phyloP scores from a whole-genome alignment of 75 land plant genomes.

The Selaginella moellendorffii region DNA sequence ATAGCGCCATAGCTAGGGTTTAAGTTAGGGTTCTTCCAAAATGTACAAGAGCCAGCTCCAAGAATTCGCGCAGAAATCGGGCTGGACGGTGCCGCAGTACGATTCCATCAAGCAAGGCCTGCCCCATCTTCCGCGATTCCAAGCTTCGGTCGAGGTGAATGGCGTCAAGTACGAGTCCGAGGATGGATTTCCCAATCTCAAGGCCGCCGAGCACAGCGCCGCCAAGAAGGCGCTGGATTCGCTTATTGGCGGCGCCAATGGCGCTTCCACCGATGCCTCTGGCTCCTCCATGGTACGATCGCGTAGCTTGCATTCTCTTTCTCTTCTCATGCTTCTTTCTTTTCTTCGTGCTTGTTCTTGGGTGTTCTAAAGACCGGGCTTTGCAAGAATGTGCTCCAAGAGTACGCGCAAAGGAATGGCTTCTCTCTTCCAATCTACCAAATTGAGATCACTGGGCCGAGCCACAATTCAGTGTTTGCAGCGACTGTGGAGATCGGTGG shows the following conservation, averaged over 20 bases:
- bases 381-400: too few species aligned
- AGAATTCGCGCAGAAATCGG: constrained; percentile 59
- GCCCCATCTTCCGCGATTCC: too few species aligned
- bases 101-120: constrained; percentile 64
- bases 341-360: constrained; percentile 60
- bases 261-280: constrained; percentile 13
- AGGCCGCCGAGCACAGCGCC: constrained; percentile 67
- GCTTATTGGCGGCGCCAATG: constrained; percentile 21
- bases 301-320: too few species aligned
- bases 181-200: constrained; percentile 55
- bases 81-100: constrained; percentile 48
- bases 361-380: constrained; percentile 65
- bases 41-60: constrained; percentile 68
- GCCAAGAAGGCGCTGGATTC: too few species aligned
- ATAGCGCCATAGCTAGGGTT: too few species aligned
- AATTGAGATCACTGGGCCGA: constrained; percentile 21
- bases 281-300: too few species aligned
- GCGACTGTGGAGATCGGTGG: constrained; percentile 64
- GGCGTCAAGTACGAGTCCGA: constrained; percentile 41
- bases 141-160: constrained; percentile 52
- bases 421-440: too few species aligned
- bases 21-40: too few species aligned
- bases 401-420: constrained; percentile 63
- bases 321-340: too few species aligned
- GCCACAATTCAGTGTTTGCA: constrained; percentile 19